Evolutionary conservation across 352 stramenopile species (phyloP).

Genomic region (Globisporangium apiculatum): DNA sequence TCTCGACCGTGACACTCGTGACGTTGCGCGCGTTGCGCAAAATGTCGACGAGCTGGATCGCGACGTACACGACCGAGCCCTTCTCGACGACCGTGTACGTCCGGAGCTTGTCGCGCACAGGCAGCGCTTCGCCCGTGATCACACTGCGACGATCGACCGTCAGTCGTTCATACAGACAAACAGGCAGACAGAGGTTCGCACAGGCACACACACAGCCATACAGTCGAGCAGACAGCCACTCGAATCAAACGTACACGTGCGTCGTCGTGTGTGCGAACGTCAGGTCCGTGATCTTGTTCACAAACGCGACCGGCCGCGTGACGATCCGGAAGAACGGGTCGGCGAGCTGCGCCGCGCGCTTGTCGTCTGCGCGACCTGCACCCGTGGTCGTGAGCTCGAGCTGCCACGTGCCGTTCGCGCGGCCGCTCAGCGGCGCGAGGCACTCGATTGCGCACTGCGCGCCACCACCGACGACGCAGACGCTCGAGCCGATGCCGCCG

Average conservation of each 20-base stretch:
- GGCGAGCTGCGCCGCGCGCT: conserved; percentile 1
- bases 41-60: conserved; percentile 9
- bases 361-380: conserved; percentile 24
- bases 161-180: not conserved
- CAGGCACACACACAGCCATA: not conserved
- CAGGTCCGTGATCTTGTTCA: conserved; percentile 20
- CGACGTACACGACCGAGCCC: conserved; percentile 16
- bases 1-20: conserved; percentile 29
- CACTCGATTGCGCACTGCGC: conserved; percentile 31
- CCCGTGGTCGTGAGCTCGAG: conserved; percentile 22
- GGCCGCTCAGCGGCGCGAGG: conserved; percentile 24
- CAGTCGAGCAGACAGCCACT: not conserved
- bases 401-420: conserved; percentile 17
- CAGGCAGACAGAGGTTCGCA: not conserved
- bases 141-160: conserved; percentile 3
- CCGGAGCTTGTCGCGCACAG: conserved; percentile 25
- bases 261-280: conserved; percentile 21
- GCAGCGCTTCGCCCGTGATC: conserved; percentile 30
- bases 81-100: conserved; percentile 20
- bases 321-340: conserved; percentile 23
- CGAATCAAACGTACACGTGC: conserved; percentile 18
- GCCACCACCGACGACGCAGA: conserved; percentile 7
- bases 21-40: conserved; percentile 22
- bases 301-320: conserved; percentile 14
- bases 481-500: conserved; percentile 4